phyloP scores from a whole-genome alignment of 1,284 basidiomycete species.

The Rhodotorula sp. region DNA sequence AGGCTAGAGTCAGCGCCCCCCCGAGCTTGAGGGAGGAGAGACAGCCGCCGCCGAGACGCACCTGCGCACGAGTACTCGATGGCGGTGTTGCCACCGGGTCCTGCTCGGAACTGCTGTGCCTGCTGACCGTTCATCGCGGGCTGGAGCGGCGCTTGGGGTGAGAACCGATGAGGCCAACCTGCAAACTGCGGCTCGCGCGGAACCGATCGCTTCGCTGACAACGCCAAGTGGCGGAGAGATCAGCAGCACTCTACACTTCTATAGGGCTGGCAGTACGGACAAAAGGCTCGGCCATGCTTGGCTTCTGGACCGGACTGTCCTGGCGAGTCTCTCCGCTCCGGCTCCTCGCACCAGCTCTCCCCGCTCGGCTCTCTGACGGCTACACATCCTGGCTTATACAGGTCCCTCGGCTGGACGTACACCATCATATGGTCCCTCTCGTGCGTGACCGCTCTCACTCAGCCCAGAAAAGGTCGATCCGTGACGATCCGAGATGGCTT shows the following conservation, averaged over 20 bases:
- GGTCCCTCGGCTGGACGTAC: conserved; percentile 32
- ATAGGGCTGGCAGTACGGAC: no score
- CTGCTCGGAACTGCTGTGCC: neutral
- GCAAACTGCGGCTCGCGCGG: no score
- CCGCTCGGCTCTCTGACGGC: neutral
- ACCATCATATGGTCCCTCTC: conserved; percentile 34
- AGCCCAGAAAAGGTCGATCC: no score
- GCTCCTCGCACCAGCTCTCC: neutral
- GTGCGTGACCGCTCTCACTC: neutral
- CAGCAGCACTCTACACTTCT: no score
- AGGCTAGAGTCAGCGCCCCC: neutral
- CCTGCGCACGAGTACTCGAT: conserved; percentile 92
- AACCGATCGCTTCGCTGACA: no score
- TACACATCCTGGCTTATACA: neutral
- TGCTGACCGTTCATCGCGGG: conserved; percentile 14
- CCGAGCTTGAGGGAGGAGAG: neutral
- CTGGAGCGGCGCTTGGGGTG: no score
- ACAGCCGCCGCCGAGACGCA: conserved; percentile 49
- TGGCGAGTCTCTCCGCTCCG: neutral
- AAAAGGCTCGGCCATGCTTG: neutral
- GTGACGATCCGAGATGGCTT: neutral
- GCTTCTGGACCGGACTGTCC: conserved; percentile 4
- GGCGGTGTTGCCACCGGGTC: neutral
- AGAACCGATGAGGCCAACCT: no score
- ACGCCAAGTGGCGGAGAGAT: no score